Conservation (phyloP, 192 early-diverging fungal genomes). For the Coemansia sp. region DNA sequence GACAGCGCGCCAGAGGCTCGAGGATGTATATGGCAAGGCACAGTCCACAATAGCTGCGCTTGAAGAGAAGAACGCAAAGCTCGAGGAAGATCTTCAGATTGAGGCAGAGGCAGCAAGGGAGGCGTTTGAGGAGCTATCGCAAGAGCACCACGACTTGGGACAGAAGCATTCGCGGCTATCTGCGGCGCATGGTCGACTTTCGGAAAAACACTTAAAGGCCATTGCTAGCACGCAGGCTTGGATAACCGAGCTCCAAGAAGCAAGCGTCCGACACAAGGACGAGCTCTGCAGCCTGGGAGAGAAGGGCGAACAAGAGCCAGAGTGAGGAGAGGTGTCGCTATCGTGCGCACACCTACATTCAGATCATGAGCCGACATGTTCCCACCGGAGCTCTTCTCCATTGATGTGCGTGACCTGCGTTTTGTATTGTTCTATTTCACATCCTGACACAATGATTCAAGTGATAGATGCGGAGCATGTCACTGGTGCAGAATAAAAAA, state of each 20-base stretch:
- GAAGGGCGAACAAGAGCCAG: neutral
- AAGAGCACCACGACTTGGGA: slow-evolving; percentile 43
- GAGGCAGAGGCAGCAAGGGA: slow-evolving; percentile 48
- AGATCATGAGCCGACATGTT: slow-evolving; percentile 8
- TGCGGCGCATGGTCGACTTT: slow-evolving; percentile 23
- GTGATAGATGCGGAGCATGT: neutral
- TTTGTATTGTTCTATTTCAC: slow-evolving; percentile 2
- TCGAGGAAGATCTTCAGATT: slow-evolving; percentile 47
- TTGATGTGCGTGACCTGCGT: neutral
- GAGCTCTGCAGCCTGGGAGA: slow-evolving; percentile 16
- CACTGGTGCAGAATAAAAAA: neutral
- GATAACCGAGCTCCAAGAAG: slow-evolving; percentile 46
- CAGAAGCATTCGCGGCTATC: slow-evolving; percentile 21
- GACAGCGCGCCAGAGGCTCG: slow-evolving; percentile 13
- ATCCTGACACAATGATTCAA: neutral
- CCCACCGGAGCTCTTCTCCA: neutral
- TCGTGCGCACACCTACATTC: neutral
- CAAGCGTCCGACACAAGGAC: slow-evolving; percentile 25
- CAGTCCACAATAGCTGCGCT: slow-evolving; percentile 19
- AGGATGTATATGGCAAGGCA: slow-evolving; percentile 15
- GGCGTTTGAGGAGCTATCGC: slow-evolving; percentile 45
- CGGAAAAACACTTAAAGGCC: slow-evolving; percentile 26
- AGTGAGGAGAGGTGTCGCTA: neutral
- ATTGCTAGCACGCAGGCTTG: slow-evolving; percentile 54
- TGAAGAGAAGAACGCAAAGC: slow-evolving; percentile 25